Evolutionary conservation across 2,329 filamentous ascomycete species (phyloP), one percentile per base, ranked within the genome.

Genomic region (Chaetomiaceae sp.): DNA sequence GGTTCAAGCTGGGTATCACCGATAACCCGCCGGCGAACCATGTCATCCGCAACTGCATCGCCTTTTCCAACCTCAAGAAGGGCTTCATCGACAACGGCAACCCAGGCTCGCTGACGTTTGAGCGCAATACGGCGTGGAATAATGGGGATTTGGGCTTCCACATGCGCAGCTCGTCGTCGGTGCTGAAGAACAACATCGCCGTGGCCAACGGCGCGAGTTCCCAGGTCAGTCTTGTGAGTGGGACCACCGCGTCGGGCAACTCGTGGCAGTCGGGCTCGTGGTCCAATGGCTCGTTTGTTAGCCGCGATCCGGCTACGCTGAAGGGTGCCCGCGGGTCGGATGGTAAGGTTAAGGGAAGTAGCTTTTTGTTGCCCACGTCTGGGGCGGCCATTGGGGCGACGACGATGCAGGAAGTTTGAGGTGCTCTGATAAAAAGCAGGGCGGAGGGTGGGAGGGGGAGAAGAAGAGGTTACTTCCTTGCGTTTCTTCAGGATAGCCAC

Each of bases 61-160:
- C 42, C 17, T 45, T 45, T n/a, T 17, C 9, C 27, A 45, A 45
- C 27, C n/a, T n/a, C 11, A 45, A 45, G 12, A 45, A 45, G 42
- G 42, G 42, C 42, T 45, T 45, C 42, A 45, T 45, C 27, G 42
- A 45, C 42, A 45, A 45, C 42, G 42, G 42, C 42, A 45, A 45
- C 27, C 27, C 42, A 12, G 42, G 42, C 11, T 15, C 27, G 27
- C 17, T 45, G 42, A 45, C 42, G 11, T 6, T 45, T 2, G 42
- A 45, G 42, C 42, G 42, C 29, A 45, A 45, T 19, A 45, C 42
- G 17, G 42, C 42, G 17, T 45, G 42, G 42, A 34, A 33, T 19
- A 45, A 45, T 19, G 42, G 42, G 6, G 42, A 45, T 19, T 3
- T 45, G 17, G 42, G 42, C 2, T 45, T 45, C 29, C 17, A 45